Evolutionary conservation across 176 grass and related monocot species (phyloP).

Genomic region (Oryza longistaminata): DNA sequence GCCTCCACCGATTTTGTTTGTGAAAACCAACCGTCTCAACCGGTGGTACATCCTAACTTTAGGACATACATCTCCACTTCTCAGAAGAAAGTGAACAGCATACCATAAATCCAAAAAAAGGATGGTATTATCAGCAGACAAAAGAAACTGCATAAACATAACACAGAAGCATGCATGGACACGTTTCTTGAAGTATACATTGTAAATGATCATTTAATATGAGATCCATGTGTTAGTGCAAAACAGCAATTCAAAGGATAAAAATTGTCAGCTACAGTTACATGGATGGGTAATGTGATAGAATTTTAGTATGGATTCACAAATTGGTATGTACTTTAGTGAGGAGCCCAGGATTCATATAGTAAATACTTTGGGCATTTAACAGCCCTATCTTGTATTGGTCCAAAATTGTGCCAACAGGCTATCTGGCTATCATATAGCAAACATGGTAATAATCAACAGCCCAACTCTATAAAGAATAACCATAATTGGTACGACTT

Average conservation of each 20-base stretch:
- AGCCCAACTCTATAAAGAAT: background rate
- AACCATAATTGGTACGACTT: background rate
- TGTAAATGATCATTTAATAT: too few species aligned
- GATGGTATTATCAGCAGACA: background rate
- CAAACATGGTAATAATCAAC: constrained; percentile 12
- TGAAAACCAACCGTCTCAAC: background rate
- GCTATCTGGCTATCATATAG: background rate
- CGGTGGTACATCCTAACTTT: background rate
- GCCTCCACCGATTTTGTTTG: background rate
- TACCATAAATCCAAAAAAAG: background rate
- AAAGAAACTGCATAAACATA: constrained; percentile 8
- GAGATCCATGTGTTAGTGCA: constrained; percentile 1
- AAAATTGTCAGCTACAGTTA: constrained; percentile 3
- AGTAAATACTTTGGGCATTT: background rate
- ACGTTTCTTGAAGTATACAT: background rate
- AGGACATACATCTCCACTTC: background rate
- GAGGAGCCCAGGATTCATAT: background rate
- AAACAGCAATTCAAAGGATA: constrained; percentile 4
- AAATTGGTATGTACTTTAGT: background rate
- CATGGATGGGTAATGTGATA: background rate
- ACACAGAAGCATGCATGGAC: background rate
- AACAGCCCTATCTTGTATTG: constrained; percentile 1
- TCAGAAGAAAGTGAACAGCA: background rate
- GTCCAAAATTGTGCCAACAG: background rate
- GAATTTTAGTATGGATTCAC: constrained; percentile 4